Base-by-base conservation (phyloP, 2,329 filamentous ascomycete species). In the Colletotrichum navitas region DNA sequence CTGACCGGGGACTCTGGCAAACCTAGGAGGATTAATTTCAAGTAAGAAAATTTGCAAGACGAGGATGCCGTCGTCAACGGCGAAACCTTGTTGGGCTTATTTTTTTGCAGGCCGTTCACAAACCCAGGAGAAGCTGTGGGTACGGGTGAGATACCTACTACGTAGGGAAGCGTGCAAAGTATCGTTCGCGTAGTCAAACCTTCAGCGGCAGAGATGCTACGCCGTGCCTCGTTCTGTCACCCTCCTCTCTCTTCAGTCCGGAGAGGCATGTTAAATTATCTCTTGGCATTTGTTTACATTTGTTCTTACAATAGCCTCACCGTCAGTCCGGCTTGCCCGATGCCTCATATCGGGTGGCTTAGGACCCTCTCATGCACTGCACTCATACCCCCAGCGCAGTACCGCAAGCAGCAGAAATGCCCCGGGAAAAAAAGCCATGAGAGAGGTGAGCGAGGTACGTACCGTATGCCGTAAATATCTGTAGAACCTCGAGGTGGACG, bases 101-200 rank as follows among this genome's bases (percentile, higher is more conserved):
- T 34, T 34, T 39, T 47, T 49, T 32, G 24, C 55, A n/a, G 55
- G 24, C 29, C 43, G 24, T 7, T 21, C 4, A 21, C 14, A 21
- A 8, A 41, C 49, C 24, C 32, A 45, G 6, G 36, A n/a, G 36
- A 52, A 21, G 32, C 34, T 51, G 54, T 60, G 55, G 32, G 54
- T 36, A 51, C 41, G 39, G 21, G 18, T 45, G 43, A n/a, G 54
- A 21, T 26, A 51, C 24, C 56, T 29, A 34, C n/a, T n/a, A n/a
- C n/a, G 29, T 45, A 24, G 24, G 14, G 8, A 54, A 11, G 59
- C 34, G 14, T n/a, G 45, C 16, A 43, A 21, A 60, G n/a, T 49
- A 54, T 36, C 45, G 45, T 47, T 47, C 45, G 45, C 14, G 45
- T 52, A 63, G 58, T 63, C 43, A 71, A 63, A 71, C 56, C 62